Evolutionary conservation across 2,329 filamentous ascomycete species (phyloP), one percentile per base, ranked within the genome.

Genomic region (Neurospora sp.): DNA sequence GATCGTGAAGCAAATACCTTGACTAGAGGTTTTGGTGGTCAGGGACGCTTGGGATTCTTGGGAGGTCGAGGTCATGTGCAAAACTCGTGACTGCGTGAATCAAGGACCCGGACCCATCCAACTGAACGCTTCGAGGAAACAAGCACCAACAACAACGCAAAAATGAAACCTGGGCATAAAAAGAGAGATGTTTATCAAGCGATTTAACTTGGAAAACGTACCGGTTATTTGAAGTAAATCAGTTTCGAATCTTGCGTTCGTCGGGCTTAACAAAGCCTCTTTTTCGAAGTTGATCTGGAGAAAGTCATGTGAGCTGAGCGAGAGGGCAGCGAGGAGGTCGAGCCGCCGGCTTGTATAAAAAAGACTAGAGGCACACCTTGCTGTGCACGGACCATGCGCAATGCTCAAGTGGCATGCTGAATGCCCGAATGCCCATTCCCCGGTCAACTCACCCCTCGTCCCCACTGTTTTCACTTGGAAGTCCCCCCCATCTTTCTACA

Each of bases 241-340:
- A 62, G 28, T 62, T 62, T 36, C 52, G 52, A 36, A 17, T 62
- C 23, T 62, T 62, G 52, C 52, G 52, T 62, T 36, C 52, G 52
- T 33, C 28, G 15, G 52, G 52, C 52, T 17, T n/a, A 62, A 33
- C 52, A 62, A 62, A 62, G 23, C 52, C 15, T 36, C 52, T 62
- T 36, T 33, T 36, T 62, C 52, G 33, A 73, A 74, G 72, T 69
- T 75, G 69, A 73, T 69, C 70, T 69, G 39, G 73, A 66, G 67
- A 37, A 75, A 74, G 75, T 74, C 74, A 76, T 74, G 74, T 76
- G 74, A 76, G 74, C 74, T 73, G 72, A 73, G 73, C 71, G 52
- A 62, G 52, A 33, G 52, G 52, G 28, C 33, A 28, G 28, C 28
- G 33, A 28, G 28, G 28, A 36, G 52, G 52, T 62, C 52, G 52